Percentiles rank a stretch among this genome's conserved stretches.
Evolutionary conservation across 2,329 filamentous ascomycete species (phyloP).

Genomic region (Thielaviopsis ethacetica): DNA sequence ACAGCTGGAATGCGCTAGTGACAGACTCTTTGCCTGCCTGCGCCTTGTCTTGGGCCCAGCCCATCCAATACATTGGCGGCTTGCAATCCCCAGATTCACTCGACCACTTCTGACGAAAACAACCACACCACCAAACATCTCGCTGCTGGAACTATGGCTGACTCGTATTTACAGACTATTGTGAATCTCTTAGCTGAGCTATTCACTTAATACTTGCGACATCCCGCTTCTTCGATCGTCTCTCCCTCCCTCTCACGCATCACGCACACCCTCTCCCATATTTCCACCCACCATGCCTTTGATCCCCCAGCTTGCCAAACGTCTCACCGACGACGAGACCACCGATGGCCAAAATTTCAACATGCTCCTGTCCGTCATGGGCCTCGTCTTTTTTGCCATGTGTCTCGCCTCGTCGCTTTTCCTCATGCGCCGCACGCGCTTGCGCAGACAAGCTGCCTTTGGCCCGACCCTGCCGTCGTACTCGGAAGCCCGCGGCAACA

Average conservation of each 20-base stretch:
- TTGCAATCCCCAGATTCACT: neutral
- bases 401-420: slow-evolving; percentile 52
- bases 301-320: slow-evolving; percentile 10
- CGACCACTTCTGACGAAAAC: too few species aligned
- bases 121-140: too few species aligned
- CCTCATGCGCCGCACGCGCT: slow-evolving; percentile 50
- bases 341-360: slow-evolving; percentile 48
- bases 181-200: slow-evolving; percentile 11
- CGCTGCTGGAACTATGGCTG: neutral
- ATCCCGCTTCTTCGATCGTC: neutral
- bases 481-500: slow-evolving; percentile 31
- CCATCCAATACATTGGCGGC: neutral
- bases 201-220: slow-evolving; percentile 9
- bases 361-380: slow-evolving; percentile 64
- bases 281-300: slow-evolving; percentile 11
- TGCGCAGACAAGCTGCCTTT: slow-evolving; percentile 24
- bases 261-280: neutral
- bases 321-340: slow-evolving; percentile 22
- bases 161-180: slow-evolving; percentile 1
- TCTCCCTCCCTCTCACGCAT: neutral
- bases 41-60: neutral
- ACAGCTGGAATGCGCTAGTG: neutral
- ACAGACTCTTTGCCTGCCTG: neutral
- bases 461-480: slow-evolving; percentile 36
- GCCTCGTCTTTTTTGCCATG: slow-evolving; percentile 58